Evolutionary conservation across 192 early-diverging fungal species (phyloP), one percentile per base, ranked within the genome.

Genomic region (Gryganskiella cystojenkinii): DNA sequence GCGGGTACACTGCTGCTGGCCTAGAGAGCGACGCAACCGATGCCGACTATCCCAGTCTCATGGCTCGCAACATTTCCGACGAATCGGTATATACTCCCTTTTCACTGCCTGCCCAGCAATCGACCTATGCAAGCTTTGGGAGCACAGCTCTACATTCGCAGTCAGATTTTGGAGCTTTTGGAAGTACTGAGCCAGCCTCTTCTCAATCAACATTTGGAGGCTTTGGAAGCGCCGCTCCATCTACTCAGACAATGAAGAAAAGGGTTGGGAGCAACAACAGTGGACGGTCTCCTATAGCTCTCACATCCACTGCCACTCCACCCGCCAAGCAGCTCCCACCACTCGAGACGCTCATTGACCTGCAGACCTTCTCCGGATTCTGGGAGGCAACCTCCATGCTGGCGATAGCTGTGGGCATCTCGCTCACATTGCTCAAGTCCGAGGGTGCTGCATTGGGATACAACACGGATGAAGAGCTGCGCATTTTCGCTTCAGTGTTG

Each of bases 311-410:
- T 56, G 54, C 30, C 54, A 35, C 54, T 56, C 33, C 54, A 33
- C 31, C 54, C 31, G 54, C 19, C 30, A 56, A 56, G 54, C 30
- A 56, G 30, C 54, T 56, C 31, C 54, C 54, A 35, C 54, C 13
- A 59, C 46, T 67, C 22, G 65, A 59, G 46, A 50, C 8, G 19
- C 47, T 67, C n/a, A 28, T 67, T 46, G 55, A 57, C 40, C n/a
- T 67, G 35, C 65, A 67, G 42, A 58, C 65, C 27, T 67, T 67
- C 24, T 55, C 55, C 6, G 65, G 65, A 50, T 58, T 20, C 65
- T 67, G 65, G 65, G 56, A 49, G 47, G 55, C 42, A 45, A 28
- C 43, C 22, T 17, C 27, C 10, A 20, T 51, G 30, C 15, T 67
- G 65, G 54, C 14, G 54, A 35, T 33, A 34, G 54, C 25, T 56